These are phyloP conservation scores for Vaccinium macrocarpon DNA, from an alignment of 148 eudicot species.

Conservation along the genomic window DNA sequence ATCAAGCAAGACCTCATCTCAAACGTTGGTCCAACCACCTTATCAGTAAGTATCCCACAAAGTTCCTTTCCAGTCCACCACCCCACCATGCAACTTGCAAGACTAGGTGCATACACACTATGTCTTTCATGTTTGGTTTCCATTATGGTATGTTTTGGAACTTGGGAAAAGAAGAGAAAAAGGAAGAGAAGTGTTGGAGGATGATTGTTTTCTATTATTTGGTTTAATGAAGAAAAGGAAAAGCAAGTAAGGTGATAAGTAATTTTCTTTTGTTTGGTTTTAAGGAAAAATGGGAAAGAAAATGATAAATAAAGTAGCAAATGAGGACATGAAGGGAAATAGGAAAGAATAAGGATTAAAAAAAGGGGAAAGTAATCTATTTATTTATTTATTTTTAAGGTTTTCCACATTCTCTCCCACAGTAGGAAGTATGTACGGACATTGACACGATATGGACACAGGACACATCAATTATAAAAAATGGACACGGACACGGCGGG, in stretches of 20 bases:
- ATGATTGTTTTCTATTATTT: too few relatives aligned
- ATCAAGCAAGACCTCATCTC: constrained; percentile 68
- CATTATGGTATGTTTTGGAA: neutral
- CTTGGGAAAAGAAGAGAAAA: neutral
- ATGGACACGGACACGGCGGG: neutral
- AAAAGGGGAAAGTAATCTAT: neutral
- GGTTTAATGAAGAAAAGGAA: neutral
- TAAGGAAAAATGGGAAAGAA: neutral
- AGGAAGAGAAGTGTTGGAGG: neutral
- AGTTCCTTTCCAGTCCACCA: neutral
- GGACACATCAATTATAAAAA: too few relatives aligned
- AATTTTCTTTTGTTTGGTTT: neutral
- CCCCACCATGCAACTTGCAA: too few relatives aligned
- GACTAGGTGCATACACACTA: neutral
- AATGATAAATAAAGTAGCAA: neutral
- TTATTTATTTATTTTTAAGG: too few relatives aligned
- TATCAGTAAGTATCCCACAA: constrained; percentile 36
- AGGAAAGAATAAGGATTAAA: neutral
- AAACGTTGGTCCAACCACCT: constrained; percentile 53
- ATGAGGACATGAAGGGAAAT: neutral
- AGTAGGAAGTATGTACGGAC: too few relatives aligned
- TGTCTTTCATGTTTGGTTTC: neutral
- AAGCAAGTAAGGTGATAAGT: neutral
- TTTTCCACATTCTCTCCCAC: too few relatives aligned
- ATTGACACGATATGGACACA: too few relatives aligned